Conservation (phyloP, 495 filamentous ascomycete species). For the Parathielavia hyrcaniae region DNA sequence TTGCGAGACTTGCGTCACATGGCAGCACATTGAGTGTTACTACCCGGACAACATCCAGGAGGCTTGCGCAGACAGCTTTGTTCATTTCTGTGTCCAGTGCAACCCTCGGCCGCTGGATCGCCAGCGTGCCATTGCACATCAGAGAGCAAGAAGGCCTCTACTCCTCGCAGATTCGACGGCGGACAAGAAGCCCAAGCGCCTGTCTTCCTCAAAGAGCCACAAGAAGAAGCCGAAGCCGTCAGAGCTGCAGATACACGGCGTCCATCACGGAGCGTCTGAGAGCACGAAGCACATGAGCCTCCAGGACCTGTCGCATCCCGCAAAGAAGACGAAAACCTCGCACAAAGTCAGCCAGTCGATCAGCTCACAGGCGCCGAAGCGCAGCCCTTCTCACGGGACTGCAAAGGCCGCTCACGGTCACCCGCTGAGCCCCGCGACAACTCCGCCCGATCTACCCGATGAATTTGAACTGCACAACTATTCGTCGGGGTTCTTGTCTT, state of each 20-base stretch:
- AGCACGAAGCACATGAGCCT: constrained; percentile 30
- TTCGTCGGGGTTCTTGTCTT: constrained; percentile 62
- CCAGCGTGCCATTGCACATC: constrained; percentile 62
- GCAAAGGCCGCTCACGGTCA: constrained; percentile 39
- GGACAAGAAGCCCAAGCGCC: constrained; percentile 62
- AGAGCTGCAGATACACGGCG: constrained; percentile 48
- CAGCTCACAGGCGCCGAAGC: constrained; percentile 52
- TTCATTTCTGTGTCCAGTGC: constrained; percentile 84
- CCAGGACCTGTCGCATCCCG: constrained; percentile 35
- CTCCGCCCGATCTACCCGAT: constrained; percentile 50
- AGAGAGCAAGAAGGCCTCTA: constrained; percentile 40
- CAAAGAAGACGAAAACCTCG: constrained; percentile 69
- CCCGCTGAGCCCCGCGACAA: constrained; percentile 50
- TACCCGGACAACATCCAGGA: constrained; percentile 66
- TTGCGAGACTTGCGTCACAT: constrained; percentile 92
- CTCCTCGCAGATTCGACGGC: constrained; percentile 50
- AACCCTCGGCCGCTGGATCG: constrained; percentile 65
- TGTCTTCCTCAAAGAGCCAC: constrained; percentile 58
- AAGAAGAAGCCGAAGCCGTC: constrained; percentile 64
- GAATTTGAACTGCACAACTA: constrained; percentile 56
- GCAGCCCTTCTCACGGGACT: constrained; percentile 47
- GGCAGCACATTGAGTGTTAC: constrained; percentile 97
- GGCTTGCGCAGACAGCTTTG: constrained; percentile 58
- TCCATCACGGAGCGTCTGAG: constrained; percentile 29
- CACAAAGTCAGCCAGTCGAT: constrained; percentile 69